Base-by-base conservation (phyloP, 1,284 basidiomycete species). In the Hemileia vastatrix region DNA sequence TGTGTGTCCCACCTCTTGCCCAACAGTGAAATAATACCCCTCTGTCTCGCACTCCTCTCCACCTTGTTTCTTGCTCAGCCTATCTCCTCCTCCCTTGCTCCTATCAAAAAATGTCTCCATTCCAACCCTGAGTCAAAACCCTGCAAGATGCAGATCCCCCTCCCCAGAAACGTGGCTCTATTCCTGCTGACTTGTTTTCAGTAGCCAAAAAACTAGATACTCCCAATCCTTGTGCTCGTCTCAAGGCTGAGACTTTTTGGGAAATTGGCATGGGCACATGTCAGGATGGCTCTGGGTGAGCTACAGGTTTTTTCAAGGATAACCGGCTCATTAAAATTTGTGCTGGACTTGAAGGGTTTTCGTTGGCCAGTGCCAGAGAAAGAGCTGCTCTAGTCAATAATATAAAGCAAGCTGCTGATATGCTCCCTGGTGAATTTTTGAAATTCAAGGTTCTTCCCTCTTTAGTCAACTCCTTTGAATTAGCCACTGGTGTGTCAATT, bases 91-190 rank as follows among this genome's bases (percentile, higher is more conserved):
- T 82, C 87, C 1, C 77, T 87, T 50, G 79, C 83, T 48, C 82
- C 85, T 5, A 81, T 95, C 64, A 94, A 93, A 72, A 87, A 91
- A 76, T 95, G 92, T 73, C 81, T 95, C 0, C 86, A 89, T 74
- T 86, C 85, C 70, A 94, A 97, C 73, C 94, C 94, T 11, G 94
- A 98, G 76, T 91, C 89, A 15, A 85, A 86, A 63, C 76, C 82
- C 1, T 40, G 85, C 86, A 1, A n/a, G n/a, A n/a, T n/a, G 23
- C 59, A 1, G 52, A 83, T 40, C 85, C 86, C 0, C 43, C 15
- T 5, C 49, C 59, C 13, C 59, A 62, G 33, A n/a, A n/a, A 1
- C 83, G 87, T 5, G 92, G 90, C 1, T 75, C 81, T 1, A 87
- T 96, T 31, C 94, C 94, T 0, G 76, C 78, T 1, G 70, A 82